A percentile compares a stretch with the other conserved stretches of the same genome.
These are phyloP conservation scores for Nicotiana undulata DNA, from an alignment of 257 asterid species.

Conservation along the genomic window DNA sequence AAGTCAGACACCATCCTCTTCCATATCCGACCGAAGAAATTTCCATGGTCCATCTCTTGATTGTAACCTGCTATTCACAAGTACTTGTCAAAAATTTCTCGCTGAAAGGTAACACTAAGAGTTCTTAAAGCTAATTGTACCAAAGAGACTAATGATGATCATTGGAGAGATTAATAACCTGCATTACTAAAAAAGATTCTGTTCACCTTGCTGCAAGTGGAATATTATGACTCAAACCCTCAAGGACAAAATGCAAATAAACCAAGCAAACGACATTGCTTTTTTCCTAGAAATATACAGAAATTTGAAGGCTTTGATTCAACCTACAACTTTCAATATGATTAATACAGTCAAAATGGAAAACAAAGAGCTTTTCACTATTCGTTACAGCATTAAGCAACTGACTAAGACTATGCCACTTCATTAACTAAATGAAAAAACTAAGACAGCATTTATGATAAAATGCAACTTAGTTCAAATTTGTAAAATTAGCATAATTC, in stretches of 20 bases:
- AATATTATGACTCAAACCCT: background rate
- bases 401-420: background rate
- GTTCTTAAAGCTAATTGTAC: background rate
- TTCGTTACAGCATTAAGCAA: background rate
- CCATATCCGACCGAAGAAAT: constrained; percentile 40
- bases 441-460: background rate
- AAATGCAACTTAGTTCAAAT: background rate
- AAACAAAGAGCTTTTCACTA: background rate
- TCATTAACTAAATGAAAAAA: background rate
- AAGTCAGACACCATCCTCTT: constrained; percentile 33
- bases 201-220: background rate
- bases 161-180: background rate
- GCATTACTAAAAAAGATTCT: background rate
- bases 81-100: background rate
- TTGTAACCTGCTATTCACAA: constrained; percentile 46
- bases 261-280: background rate
- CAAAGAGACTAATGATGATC: background rate
- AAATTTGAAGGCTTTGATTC: background rate
- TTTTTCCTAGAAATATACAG: background rate
- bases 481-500: background rate
- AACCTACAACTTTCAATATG: background rate
- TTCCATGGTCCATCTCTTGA: constrained; percentile 83
- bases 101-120: background rate
- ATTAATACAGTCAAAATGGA: background rate
- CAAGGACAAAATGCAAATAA: background rate